These are phyloP conservation scores for Chlamydomonas reinhardtii DNA, from an alignment of 163 green algal species.

Conservation along the genomic window DNA sequence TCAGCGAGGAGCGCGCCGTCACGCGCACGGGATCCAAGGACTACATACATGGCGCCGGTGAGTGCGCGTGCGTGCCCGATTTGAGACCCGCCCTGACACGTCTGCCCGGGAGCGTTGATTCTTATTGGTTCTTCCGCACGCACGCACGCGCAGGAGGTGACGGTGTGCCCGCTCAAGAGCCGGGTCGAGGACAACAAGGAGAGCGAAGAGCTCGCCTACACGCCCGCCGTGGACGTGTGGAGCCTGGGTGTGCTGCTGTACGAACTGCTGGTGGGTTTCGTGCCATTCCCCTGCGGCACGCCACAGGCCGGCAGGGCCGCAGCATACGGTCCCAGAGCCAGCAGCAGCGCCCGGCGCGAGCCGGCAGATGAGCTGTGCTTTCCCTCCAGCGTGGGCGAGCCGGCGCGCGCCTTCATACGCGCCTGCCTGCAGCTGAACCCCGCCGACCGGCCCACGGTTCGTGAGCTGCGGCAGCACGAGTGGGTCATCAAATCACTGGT, in stretches of 20 bases:
- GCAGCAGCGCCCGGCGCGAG: not conserved
- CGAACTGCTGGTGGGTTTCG: not conserved
- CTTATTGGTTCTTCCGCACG: not conserved
- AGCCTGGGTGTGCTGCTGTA: not conserved
- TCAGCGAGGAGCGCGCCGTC: not conserved
- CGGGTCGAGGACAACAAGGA: not conserved
- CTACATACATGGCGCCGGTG: constrained; percentile 9
- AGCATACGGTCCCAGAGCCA: no score
- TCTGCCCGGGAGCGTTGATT: no score
- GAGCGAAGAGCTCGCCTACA: not conserved
- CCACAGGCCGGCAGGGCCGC: not conserved
- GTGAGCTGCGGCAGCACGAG: not conserved
- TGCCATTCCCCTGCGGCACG: not conserved
- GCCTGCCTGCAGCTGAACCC: not conserved
- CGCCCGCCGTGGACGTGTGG: not conserved
- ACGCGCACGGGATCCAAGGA: not conserved
- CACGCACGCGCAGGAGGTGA: constrained; percentile 64
- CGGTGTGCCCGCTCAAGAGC: constrained; percentile 65
- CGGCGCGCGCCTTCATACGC: not conserved
- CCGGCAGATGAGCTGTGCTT: not conserved
- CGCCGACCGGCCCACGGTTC: not conserved
- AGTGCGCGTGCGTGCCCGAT: not conserved
- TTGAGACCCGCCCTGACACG: no score
- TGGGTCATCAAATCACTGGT: no score
- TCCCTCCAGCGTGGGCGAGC: not conserved